A percentile compares a stretch with the other conserved stretches of the same genome.
Evolutionary conservation across 176 grass and related monocot genomes (phyloP).

Genomic region (Avena atlantica): DNA sequence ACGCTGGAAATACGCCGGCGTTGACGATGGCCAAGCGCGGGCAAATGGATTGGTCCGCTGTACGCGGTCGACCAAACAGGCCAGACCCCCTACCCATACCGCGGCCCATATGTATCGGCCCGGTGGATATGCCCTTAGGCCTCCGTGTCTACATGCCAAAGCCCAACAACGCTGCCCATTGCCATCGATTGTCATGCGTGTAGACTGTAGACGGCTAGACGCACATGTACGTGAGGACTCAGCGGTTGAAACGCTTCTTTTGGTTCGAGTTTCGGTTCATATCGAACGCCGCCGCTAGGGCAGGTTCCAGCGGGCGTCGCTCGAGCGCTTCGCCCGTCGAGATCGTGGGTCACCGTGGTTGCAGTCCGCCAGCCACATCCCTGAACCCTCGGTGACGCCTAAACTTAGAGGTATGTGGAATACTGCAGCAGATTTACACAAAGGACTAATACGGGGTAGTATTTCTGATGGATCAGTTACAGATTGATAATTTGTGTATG

Average conservation of each 20-base stretch:
- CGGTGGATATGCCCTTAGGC: neutral
- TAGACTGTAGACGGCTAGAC: neutral
- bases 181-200: neutral
- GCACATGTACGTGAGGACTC: neutral
- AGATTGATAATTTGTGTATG: neutral
- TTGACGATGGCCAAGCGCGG: too few species aligned
- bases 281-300: neutral
- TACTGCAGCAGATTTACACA: neutral
- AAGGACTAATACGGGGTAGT: neutral
- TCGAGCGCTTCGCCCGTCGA: neutral
- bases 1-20: too few species aligned
- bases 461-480: neutral
- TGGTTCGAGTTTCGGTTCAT: neutral
- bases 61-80: too few species aligned
- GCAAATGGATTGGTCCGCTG: too few species aligned
- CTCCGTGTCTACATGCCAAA: neutral
- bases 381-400: neutral
- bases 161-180: slow-evolving; percentile 1
- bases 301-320: neutral
- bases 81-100: too few species aligned
- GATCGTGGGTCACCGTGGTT: neutral
- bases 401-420: neutral
- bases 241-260: neutral
- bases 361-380: neutral
- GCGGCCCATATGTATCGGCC: too few species aligned